Evolutionary conservation across 1,284 basidiomycete species (phyloP), one percentile per base, ranked within the genome.

Genomic region (Apiotrichum brassicae): DNA sequence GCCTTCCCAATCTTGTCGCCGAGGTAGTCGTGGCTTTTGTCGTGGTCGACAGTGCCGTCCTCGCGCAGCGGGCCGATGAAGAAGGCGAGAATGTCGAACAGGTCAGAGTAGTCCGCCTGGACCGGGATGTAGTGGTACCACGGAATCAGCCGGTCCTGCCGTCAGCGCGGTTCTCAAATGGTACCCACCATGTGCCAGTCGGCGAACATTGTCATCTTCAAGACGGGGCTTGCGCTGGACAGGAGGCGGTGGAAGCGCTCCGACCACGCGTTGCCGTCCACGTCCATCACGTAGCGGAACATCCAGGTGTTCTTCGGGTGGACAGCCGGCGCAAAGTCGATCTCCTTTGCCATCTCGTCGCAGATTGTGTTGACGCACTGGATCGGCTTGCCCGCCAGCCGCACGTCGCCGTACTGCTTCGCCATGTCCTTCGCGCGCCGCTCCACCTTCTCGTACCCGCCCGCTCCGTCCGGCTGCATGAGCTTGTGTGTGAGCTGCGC

Each of bases 231-330:
- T 13, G 70, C 73, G 22, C 66, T 64, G 24, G 65, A 64, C n/a
- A 76, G 49, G 18, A 75, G 53, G 23, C 74, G 57, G 51, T 70
- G 82, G 68, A 84, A 85, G 2, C 83, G 77, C 38, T 79, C 77
- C 19, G 79, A 82, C 82, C 83, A 84, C 1, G 81, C 83, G 57
- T 85, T 82, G 3, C 82, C 81, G 54, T 84, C 81, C 5, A 70
- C 65, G 53, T 70, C 66, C 7, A 70, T 55, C 24, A 61, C 58
- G 54, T 69, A 74, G 25, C 70, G 69, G 58, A 64, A 74, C 45
- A 73, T 75, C 33, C 80, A 81, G 13, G 78, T 79, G 50, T 82
- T 75, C 36, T 76, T 64, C 8, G 71, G 74, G 56, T 80, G 78
- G 25, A 74, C 66, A 34, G 69, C 56, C 46, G 54, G 67, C 32